Evolutionary conservation across 805 yeast genomes (phyloP).

Genomic region (Saccharomyces eubayanus): DNA sequence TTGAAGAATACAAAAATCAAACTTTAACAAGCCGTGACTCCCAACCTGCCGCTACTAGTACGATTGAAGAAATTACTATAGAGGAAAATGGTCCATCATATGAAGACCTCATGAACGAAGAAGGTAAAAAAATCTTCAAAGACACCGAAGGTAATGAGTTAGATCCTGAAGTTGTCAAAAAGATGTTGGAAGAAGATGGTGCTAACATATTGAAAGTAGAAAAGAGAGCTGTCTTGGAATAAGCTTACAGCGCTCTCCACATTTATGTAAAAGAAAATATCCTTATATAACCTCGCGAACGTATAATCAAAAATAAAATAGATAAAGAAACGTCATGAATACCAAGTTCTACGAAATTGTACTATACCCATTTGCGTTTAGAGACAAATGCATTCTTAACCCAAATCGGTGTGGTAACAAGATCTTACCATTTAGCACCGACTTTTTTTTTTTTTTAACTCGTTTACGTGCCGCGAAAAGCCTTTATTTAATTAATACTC

Average conservation of each 20-base stretch:
- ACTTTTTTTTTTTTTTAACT: background rate
- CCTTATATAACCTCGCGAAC: background rate
- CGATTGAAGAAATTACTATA: slow-evolving; percentile 2
- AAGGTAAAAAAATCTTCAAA: slow-evolving; percentile 28
- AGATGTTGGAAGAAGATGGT: slow-evolving; percentile 22
- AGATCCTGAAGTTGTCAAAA: slow-evolving; percentile 28
- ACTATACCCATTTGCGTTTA: background rate
- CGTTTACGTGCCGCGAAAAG: background rate
- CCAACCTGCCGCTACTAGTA: slow-evolving; percentile 6
- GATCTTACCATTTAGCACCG: background rate
- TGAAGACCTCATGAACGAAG: slow-evolving; percentile 19
- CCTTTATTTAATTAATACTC: background rate
- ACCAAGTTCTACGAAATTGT: background rate
- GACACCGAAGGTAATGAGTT: slow-evolving; percentile 34
- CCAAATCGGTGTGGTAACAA: background rate
- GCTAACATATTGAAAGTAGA: slow-evolving; percentile 2
- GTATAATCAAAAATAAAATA: background rate
- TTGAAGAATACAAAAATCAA: slow-evolving; percentile 20
- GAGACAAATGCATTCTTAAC: background rate
- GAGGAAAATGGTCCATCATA: slow-evolving; percentile 8
- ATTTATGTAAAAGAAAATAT: background rate
- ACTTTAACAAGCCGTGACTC: slow-evolving; percentile 4
- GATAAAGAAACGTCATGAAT: background rate
- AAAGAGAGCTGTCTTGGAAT: background rate
- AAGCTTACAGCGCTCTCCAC: background rate